phyloP scores from a whole-genome alignment of 495 filamentous ascomycete genomes.

The Thermothielavioides terrestris region DNA sequence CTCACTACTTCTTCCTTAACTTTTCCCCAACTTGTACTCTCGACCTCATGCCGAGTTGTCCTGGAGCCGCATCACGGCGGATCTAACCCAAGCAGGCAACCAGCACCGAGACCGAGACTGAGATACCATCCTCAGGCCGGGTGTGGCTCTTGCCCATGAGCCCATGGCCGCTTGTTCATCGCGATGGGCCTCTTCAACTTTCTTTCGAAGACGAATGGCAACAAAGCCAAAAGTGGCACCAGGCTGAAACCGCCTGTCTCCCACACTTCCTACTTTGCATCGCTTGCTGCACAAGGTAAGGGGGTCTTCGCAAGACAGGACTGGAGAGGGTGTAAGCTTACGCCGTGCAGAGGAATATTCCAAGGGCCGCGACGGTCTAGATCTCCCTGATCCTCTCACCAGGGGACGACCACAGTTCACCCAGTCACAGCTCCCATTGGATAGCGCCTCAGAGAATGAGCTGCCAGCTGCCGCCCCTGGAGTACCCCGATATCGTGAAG shows the following conservation, averaged over 20 bases:
- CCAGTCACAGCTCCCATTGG: slow-evolving; percentile 15
- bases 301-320: slow-evolving; percentile 3
- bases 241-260: slow-evolving; percentile 26
- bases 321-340: slow-evolving; percentile 2
- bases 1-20: background rate
- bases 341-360: slow-evolving; percentile 26
- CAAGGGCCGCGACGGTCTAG: slow-evolving; percentile 23
- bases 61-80: background rate
- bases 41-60: background rate
- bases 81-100: background rate
- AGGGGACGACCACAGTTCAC: slow-evolving; percentile 22
- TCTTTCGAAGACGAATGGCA: slow-evolving; percentile 25
- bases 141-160: background rate
- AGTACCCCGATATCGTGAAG: slow-evolving; percentile 21
- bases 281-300: slow-evolving; percentile 30
- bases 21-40: background rate
- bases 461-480: slow-evolving; percentile 23
- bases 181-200: slow-evolving; percentile 40
- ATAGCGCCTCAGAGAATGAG: slow-evolving; percentile 9
- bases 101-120: no score
- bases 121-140: background rate
- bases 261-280: slow-evolving; percentile 20
- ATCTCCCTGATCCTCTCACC: slow-evolving; percentile 21
- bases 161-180: slow-evolving; percentile 15
- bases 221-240: slow-evolving; percentile 14